A percentile compares a stretch with the other conserved stretches of the same genome.
These are phyloP conservation scores for Aspergillus calidoustus DNA, from an alignment of 2,329 filamentous ascomycete species.

Conservation along the genomic window DNA sequence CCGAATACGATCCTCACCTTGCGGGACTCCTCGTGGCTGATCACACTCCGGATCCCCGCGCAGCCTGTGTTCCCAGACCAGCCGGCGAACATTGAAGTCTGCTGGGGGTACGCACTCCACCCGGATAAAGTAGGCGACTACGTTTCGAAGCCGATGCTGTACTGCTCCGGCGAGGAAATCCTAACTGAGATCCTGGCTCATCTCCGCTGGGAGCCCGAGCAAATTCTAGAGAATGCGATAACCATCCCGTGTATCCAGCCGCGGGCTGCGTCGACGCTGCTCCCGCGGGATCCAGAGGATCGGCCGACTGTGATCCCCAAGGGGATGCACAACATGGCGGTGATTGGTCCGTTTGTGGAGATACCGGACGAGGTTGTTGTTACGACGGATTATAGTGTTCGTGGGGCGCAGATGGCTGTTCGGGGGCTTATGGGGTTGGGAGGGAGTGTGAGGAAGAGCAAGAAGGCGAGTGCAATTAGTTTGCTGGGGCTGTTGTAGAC, in stretches of 20 bases:
- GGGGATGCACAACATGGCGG: slow-evolving; percentile 21
- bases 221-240: slow-evolving; percentile 33
- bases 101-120: slow-evolving; percentile 49
- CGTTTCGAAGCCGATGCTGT: slow-evolving; percentile 47
- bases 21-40: slow-evolving; percentile 47
- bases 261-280: slow-evolving; percentile 27
- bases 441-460: slow-evolving; percentile 1
- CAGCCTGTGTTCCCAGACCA: slow-evolving; percentile 51
- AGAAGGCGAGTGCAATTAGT: slow-evolving; percentile 6
- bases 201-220: slow-evolving; percentile 38
- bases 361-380: slow-evolving; percentile 21
- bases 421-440: slow-evolving; percentile 24
- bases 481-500: slow-evolving; percentile 1
- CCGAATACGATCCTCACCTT: slow-evolving; percentile 44
- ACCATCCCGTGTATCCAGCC: slow-evolving; percentile 46
- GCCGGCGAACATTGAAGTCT: slow-evolving; percentile 36
- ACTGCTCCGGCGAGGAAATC: slow-evolving; percentile 49
- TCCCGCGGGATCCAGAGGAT: slow-evolving; percentile 28
- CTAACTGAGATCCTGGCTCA: slow-evolving; percentile 45
- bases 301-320: slow-evolving; percentile 42
- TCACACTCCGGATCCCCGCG: slow-evolving; percentile 46
- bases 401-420: slow-evolving; percentile 27
- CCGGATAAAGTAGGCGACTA: slow-evolving; percentile 42
- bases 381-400: slow-evolving; percentile 27
- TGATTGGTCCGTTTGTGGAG: slow-evolving; percentile 29